Evolutionary conservation across 352 stramenopile species (phyloP).

Genomic region (Elongisporangium senticosum): DNA sequence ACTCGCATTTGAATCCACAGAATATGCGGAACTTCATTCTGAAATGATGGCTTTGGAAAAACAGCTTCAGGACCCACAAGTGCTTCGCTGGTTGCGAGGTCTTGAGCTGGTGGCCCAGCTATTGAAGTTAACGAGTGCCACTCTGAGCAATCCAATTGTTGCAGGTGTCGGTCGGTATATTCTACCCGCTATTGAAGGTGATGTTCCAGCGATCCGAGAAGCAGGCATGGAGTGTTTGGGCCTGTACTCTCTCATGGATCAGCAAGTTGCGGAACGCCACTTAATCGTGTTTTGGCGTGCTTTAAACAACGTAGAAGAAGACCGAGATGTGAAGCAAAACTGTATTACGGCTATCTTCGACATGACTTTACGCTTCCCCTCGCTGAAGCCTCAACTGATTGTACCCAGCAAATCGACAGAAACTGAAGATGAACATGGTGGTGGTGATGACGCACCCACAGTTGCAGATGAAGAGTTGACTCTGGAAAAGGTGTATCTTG

Average conservation of each 20-base stretch:
- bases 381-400: constrained; percentile 49
- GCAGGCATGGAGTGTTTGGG: constrained; percentile 69
- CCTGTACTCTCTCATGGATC: constrained; percentile 66
- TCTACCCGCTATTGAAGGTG: constrained; percentile 68
- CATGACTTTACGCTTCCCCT: constrained; percentile 57
- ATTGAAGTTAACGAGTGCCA: constrained; percentile 65
- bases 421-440: constrained; percentile 13
- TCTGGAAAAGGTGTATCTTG: constrained; percentile 55
- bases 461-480: constrained; percentile 29
- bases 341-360: constrained; percentile 70
- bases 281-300: constrained; percentile 76
- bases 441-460: constrained; percentile 1
- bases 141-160: constrained; percentile 57
- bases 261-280: constrained; percentile 57
- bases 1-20: constrained; percentile 46
- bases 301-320: constrained; percentile 73
- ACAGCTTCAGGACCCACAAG: constrained; percentile 58
- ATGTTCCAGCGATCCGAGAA: constrained; percentile 66
- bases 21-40: constrained; percentile 52
- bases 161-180: constrained; percentile 69
- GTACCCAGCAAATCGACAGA: constrained; percentile 9
- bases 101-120: constrained; percentile 72
- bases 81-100: constrained; percentile 66
- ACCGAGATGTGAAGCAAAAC: constrained; percentile 71
- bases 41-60: constrained; percentile 68